Evolutionary conservation across 2,329 filamentous ascomycete species (phyloP).

Genomic region (Hawksworthiomyces lignivorus): DNA sequence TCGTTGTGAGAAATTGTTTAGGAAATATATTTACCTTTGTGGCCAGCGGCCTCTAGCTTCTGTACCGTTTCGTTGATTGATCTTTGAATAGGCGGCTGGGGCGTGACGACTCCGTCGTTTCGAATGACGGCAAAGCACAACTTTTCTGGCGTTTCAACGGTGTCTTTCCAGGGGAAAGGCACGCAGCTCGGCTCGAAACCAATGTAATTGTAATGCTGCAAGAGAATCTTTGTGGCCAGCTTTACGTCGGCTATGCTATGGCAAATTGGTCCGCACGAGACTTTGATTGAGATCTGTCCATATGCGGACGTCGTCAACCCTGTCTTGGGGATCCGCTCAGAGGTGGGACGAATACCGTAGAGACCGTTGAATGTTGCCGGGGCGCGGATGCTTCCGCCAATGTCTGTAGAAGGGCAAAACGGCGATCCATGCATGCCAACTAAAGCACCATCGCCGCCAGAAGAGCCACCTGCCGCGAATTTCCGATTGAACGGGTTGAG

Average conservation of each 20-base stretch:
- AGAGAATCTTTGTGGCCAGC: constrained; percentile 43
- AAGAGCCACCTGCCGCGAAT: constrained; percentile 27
- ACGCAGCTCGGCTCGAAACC: constrained; percentile 58
- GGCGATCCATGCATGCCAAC: constrained; percentile 25
- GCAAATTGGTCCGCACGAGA: constrained; percentile 5
- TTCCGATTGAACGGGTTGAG: constrained; percentile 27
- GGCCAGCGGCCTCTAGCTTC: constrained; percentile 35
- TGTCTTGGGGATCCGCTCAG: constrained; percentile 2
- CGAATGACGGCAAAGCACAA: constrained; percentile 7
- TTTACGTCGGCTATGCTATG: constrained; percentile 44
- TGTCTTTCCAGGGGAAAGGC: constrained; percentile 49
- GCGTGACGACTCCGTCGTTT: constrained; percentile 31
- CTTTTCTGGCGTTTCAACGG: not conserved
- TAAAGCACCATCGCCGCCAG: constrained; percentile 30
- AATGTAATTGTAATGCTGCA: constrained; percentile 46
- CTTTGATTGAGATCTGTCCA: constrained; percentile 6
- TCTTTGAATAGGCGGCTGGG: constrained; percentile 52
- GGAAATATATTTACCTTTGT: constrained; percentile 25
- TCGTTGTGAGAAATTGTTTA: too few species aligned
- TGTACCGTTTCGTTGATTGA: constrained; percentile 43
- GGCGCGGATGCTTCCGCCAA: constrained; percentile 19
- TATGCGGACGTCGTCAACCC: constrained; percentile 3
- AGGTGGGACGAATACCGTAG: constrained; percentile 21
- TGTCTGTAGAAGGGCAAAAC: constrained; percentile 29
- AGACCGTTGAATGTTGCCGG: constrained; percentile 25